Conservation (phyloP, 2,329 filamentous ascomycete genomes). For the Hysterium pulicare region DNA sequence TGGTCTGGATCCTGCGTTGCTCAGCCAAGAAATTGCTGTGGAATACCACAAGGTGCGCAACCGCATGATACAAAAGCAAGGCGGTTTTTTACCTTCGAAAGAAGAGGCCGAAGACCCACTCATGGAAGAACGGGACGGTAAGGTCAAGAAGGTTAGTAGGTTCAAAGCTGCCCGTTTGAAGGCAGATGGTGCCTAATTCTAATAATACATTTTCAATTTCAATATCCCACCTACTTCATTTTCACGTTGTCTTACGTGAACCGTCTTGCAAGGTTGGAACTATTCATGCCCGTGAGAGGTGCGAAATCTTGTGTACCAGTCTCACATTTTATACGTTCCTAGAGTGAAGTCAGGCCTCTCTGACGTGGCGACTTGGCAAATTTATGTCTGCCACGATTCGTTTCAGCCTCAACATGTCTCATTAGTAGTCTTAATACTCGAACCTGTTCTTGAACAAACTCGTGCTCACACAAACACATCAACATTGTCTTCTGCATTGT, state of each 20-base stretch:
- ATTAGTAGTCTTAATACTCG: too few species aligned
- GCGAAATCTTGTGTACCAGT: slow-evolving; percentile 29
- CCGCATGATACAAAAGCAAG: slow-evolving; percentile 75
- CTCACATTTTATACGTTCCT: slow-evolving; percentile 38
- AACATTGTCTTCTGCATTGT: too few species aligned
- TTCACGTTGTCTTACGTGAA: too few species aligned
- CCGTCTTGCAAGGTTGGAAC: too few species aligned
- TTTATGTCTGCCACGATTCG: slow-evolving; percentile 29
- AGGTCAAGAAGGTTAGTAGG: slow-evolving; percentile 62
- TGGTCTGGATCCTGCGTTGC: slow-evolving; percentile 64
- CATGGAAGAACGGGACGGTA: slow-evolving; percentile 62
- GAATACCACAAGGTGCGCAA: slow-evolving; percentile 84
- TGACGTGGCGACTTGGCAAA: slow-evolving; percentile 28
- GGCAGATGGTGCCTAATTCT: slow-evolving; percentile 25
- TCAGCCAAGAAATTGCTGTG: slow-evolving; percentile 73
- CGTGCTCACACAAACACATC: too few species aligned
- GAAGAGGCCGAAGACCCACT: slow-evolving; percentile 64
- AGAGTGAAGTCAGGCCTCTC: slow-evolving; percentile 30
- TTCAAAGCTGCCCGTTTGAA: slow-evolving; percentile 68
- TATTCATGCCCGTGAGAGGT: slow-evolving; percentile 36
- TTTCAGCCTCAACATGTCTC: slow-evolving; percentile 22
- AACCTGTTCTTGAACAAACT: too few species aligned
- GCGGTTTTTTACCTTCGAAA: slow-evolving; percentile 69
- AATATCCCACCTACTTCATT: neutral
- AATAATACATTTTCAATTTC: neutral